A percentile compares a stretch with the other conserved stretches of the same genome.
Evolutionary conservation across 179 eudicot genomes (phyloP).

Genomic region (Beta lomatogona): DNA sequence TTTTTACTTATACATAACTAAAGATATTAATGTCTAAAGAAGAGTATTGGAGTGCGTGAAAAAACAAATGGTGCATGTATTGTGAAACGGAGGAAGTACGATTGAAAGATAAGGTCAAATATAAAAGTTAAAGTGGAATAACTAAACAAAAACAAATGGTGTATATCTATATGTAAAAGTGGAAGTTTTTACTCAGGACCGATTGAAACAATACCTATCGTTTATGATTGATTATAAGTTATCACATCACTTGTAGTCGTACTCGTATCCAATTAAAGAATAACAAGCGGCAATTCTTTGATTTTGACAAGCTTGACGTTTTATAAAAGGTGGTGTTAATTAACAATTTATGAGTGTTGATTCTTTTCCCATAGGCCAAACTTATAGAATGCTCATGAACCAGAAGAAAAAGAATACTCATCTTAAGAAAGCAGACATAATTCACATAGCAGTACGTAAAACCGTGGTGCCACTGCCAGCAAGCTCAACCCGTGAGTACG

Average conservation of each 20-base stretch:
- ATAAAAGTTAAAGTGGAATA: no score
- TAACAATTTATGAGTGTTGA: not conserved
- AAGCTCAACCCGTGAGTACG: conserved; percentile 28
- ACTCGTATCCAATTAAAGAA: not conserved
- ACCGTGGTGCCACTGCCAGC: not conserved
- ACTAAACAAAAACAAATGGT: fast-evolving
- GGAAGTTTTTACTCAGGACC: no score
- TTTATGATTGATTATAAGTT: not conserved
- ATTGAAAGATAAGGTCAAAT: no score
- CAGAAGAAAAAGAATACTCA: conserved; percentile 7
- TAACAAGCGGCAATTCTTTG: not conserved
- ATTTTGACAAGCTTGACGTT: not conserved
- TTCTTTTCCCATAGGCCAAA: not conserved
- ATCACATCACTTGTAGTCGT: not conserved
- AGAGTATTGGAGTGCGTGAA: no score
- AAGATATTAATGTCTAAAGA: no score
- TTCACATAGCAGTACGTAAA: not conserved
- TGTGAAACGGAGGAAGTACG: no score
- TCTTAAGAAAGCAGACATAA: not conserved
- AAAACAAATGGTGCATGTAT: no score
- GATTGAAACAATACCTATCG: not conserved
- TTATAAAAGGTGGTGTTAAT: not conserved
- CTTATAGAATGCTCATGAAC: not conserved
- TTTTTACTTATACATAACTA: no score
- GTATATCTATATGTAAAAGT: no score